A percentile compares a stretch with the other conserved stretches of the same genome.
Conservation (phyloP, 495 filamentous ascomycete species). For the Elasticomyces elasticus region DNA sequence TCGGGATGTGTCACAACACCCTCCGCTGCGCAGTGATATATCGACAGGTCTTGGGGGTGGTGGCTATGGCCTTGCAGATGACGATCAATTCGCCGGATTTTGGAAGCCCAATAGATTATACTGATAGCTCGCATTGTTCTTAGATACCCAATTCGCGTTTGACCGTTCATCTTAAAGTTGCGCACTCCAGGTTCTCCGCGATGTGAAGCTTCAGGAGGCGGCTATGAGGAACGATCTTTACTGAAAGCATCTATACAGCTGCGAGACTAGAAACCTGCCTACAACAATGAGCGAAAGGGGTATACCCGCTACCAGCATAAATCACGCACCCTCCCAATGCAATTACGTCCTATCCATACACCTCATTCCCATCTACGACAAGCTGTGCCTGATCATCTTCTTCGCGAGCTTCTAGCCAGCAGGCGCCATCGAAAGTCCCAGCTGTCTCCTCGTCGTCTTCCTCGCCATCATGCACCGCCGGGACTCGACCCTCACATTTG, state of each 20-base stretch:
- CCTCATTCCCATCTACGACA: too few relatives aligned
- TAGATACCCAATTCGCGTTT: too few relatives aligned
- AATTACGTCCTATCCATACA: too few relatives aligned
- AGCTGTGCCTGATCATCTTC: neutral
- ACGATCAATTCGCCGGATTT: conserved; percentile 21
- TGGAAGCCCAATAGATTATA: conserved; percentile 34
- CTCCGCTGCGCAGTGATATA: neutral
- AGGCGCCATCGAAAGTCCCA: neutral
- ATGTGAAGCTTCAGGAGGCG: too few relatives aligned
- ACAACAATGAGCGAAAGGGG: too few relatives aligned
- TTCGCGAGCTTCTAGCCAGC: neutral
- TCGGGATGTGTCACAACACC: neutral
- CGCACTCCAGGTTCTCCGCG: too few relatives aligned
- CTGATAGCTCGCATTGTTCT: conserved; percentile 13
- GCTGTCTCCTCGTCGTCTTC: neutral
- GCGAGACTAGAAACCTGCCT: too few relatives aligned
- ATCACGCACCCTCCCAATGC: too few relatives aligned
- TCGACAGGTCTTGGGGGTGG: neutral
- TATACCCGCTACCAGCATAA: too few relatives aligned
- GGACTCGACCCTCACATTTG: neutral
- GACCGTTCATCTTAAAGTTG: too few relatives aligned
- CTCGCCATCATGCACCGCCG: conserved; percentile 5
- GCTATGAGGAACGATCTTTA: too few relatives aligned
- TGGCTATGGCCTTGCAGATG: conserved; percentile 5
- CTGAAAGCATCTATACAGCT: too few relatives aligned